Base-by-base conservation (phyloP, 2,329 filamentous ascomycete species). In the Stachybotrys echinatus region DNA sequence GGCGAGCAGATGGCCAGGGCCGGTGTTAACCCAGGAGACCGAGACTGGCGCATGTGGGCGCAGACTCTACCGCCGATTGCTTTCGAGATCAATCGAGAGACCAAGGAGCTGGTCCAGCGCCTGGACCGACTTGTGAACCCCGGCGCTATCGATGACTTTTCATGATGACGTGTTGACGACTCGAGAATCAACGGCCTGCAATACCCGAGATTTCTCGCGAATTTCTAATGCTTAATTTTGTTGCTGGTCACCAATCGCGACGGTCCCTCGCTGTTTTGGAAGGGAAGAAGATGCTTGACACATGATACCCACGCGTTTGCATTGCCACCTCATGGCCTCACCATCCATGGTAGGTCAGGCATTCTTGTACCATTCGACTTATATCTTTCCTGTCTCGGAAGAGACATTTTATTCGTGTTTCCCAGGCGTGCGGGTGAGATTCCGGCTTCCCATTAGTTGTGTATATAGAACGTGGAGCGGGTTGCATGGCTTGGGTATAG, bases 1-100 rank as follows among this genome's bases (percentile, higher is more conserved):
- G 85, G 84, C 22, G 73, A 80, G 55, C 76, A 80, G 8, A 77
- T 87, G 22, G 79, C 75, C 7, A 75, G 67, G 34, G 68, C 75
- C 3, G 77, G 76, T 45, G 69, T 74, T 17, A 48, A 53, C 18
- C 73, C 74, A 39, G 71, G 80, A 44, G 74, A 77, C 48, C 71
- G 75, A 52, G 76, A 81, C 55, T 84, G 81, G 81, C 75, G 75
- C 54, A 74, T 76, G 61, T 85, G 86, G 74, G 85, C 80, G 49
- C 84, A 87, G 65, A 84, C 81, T 23, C 71, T 95, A 47, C 89
- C 89, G 12, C 89, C 89, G 2, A 84, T 94, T 57, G 89, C 89
- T n/a, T 95, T 95, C 67, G 87, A 90, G 68, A 87, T 92, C 63
- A 89, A 88, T 6, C 79, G 87, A 52, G 87, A 91, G 68, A 88